Conservation (phyloP, 1,284 basidiomycete species). For the Sanguinoderma infundibulare region DNA sequence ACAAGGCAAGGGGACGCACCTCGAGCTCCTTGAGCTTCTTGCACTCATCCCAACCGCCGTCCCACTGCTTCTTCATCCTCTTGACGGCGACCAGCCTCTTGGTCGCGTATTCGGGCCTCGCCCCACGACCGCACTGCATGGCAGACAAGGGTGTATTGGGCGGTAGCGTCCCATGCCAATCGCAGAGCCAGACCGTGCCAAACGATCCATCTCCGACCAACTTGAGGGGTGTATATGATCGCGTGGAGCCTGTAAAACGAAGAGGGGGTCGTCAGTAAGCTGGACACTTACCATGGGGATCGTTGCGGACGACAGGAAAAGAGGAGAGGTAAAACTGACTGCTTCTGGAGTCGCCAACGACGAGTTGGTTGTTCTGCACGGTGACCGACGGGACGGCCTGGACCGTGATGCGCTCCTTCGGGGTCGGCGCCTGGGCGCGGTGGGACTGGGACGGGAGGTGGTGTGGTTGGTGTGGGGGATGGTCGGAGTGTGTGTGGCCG, state of each 20-base stretch:
- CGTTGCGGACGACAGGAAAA: slow-evolving; percentile 21
- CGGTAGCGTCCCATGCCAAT: slow-evolving; percentile 97
- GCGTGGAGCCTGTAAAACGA: slow-evolving; percentile 38
- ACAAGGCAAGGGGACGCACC: slow-evolving; percentile 53
- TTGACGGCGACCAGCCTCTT: slow-evolving; percentile 98
- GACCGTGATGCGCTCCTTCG: slow-evolving; percentile 66
- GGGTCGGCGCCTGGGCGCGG: slow-evolving; percentile 30
- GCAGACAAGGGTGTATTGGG: slow-evolving; percentile 86
- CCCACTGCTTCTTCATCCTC: slow-evolving; percentile 97
- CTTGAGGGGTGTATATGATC: slow-evolving; percentile 70
- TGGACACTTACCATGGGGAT: slow-evolving; percentile 10
- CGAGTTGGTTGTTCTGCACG: slow-evolving; percentile 64
- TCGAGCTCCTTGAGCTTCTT: slow-evolving; percentile 95
- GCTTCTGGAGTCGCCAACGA: slow-evolving; percentile 71
- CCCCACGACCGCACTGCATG: slow-evolving; percentile 90
- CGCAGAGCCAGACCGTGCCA: slow-evolving; percentile 97
- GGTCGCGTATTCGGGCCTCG: slow-evolving; percentile 92
- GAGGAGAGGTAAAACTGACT: slow-evolving; percentile 51
- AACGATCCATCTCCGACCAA: slow-evolving; percentile 96
- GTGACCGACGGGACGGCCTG: slow-evolving; percentile 74
- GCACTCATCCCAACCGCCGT: slow-evolving; percentile 97
- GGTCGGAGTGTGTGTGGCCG: slow-evolving; percentile 29
- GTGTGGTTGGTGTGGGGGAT: slow-evolving; percentile 33
- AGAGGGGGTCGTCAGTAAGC: slow-evolving; percentile 18
- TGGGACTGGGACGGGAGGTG: slow-evolving; percentile 29